Conservation (phyloP, 1,139 yeast genomes). For the Taphrina populina region DNA sequence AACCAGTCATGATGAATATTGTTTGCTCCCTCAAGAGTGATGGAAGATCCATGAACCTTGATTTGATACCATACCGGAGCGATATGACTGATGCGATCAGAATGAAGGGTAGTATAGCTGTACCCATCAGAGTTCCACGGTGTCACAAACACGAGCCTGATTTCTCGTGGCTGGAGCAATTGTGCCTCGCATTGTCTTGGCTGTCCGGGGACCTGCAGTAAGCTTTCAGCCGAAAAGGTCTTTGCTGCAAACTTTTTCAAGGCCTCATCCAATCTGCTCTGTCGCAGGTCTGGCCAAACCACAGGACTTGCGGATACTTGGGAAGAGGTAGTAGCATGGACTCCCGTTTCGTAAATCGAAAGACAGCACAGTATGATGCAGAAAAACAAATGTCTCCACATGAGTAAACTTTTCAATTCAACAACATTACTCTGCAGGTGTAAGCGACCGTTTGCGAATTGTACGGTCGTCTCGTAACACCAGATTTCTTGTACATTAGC, state of each 20-base stretch:
- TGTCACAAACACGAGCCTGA: slow-evolving; percentile 20
- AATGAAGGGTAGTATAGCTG: slow-evolving; percentile 8
- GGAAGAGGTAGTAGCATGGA: too few relatives aligned
- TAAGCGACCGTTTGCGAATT: too few relatives aligned
- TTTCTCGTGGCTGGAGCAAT: neutral
- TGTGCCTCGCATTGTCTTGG: slow-evolving; percentile 2
- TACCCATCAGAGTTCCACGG: slow-evolving; percentile 30
- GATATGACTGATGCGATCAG: slow-evolving; percentile 17
- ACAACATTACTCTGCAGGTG: too few relatives aligned
- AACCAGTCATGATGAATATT: slow-evolving; percentile 15
- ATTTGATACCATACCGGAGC: slow-evolving; percentile 31
- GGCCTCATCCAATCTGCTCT: neutral
- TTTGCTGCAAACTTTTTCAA: slow-evolving; percentile 1
- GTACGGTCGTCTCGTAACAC: too few relatives aligned
- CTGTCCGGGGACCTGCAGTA: neutral
- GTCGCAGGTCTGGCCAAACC: too few relatives aligned
- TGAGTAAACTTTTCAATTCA: too few relatives aligned
- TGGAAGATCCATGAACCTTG: slow-evolving; percentile 3
- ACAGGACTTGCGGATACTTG: too few relatives aligned
- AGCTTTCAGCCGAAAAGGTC: neutral
- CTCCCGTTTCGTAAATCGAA: too few relatives aligned
- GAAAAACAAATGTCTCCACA: too few relatives aligned
- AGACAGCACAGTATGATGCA: too few relatives aligned
- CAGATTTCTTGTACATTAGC: too few relatives aligned
- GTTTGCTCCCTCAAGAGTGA: slow-evolving; percentile 12